Evolutionary conservation across 768 basidiomycete species (phyloP), one percentile per base, ranked within the genome.

Genomic region (Calocybe cyanea): DNA sequence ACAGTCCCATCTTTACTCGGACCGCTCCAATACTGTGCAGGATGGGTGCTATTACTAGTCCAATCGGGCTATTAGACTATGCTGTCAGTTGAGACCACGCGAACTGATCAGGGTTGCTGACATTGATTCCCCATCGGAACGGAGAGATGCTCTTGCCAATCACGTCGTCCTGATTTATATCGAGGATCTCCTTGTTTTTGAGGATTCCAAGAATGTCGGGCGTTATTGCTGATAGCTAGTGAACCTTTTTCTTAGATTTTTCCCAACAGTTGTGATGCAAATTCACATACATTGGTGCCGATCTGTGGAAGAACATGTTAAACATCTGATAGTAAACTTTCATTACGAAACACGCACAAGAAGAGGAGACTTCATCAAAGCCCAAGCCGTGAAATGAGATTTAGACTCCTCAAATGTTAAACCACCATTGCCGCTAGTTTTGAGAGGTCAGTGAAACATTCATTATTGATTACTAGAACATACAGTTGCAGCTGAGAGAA

Each of bases 371-470:
- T 83, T 84, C 78, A 82, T 76, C 36, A 86, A 61, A 13, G 82
- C 82, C 83, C 83, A 86, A 2, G 81, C 81, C 0, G 81, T 83
- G 59, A 84, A 85, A 55, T 86, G 83, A 1, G 81, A 76, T 61
- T 85, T 84, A 7, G 73, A 59, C 62, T 85, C 83, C 4, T 85
- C 82, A 56, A 67, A 74, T 0, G 78, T 73, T 17, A 85, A 57
- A 19, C 72, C 70, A 9, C 81, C 82, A 53, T 86, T 86, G 17
- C 83, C 83, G 19, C 80, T 81, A 51, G 2, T 31, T 17, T 20
- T n/a, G 30, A 25, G 7, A n/a, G 7, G 17, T 14, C 13, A 35
- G n/a, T 8, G n/a, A n/a, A 5, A 35, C 34, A 35, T 6, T 18
- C n/a, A 14, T 7, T 6, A 5, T 6, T 13, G 14, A 46, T 3